A percentile compares a stretch with the other conserved stretches of the same genome.
Conservation (phyloP, 2,329 filamentous ascomycete species). For the Fusarium coffeatum region DNA sequence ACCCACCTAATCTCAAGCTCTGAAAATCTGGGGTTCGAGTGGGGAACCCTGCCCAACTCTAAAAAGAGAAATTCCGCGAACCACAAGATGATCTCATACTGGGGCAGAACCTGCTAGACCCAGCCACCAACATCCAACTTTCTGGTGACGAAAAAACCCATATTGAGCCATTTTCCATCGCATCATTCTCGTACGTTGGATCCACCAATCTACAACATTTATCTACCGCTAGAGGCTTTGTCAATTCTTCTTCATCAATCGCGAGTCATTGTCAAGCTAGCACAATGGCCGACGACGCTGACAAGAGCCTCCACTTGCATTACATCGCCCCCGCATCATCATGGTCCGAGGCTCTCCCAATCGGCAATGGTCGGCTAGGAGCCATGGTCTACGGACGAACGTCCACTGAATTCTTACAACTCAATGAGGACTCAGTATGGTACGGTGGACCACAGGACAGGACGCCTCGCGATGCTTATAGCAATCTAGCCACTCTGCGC, state of each 20-base stretch:
- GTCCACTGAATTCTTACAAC: conserved; percentile 54
- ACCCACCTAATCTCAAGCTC: neutral
- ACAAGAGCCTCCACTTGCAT: conserved; percentile 36
- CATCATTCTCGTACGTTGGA: neutral
- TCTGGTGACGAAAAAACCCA: neutral
- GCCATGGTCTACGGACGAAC: conserved; percentile 58
- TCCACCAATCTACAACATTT: neutral
- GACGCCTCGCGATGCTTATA: conserved; percentile 50
- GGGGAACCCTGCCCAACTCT: conserved; percentile 8
- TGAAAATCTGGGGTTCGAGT: conserved; percentile 1
- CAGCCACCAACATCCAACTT: neutral
- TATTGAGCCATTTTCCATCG: neutral
- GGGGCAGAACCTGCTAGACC: neutral
- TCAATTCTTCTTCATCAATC: neutral
- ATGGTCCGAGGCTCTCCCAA: conserved; percentile 55
- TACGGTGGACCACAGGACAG: conserved; percentile 59
- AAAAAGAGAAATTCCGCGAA: neutral
- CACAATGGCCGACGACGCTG: conserved; percentile 10
- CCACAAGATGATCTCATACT: conserved; percentile 1
- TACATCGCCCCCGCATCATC: conserved; percentile 41
- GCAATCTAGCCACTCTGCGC: conserved; percentile 33
- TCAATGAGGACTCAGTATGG: conserved; percentile 64
- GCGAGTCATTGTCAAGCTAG: neutral
- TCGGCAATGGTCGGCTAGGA: conserved; percentile 60
- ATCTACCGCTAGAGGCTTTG: neutral